Base-by-base conservation (phyloP, 2,329 filamentous ascomycete genomes). In the Zopfia rhizophila region DNA sequence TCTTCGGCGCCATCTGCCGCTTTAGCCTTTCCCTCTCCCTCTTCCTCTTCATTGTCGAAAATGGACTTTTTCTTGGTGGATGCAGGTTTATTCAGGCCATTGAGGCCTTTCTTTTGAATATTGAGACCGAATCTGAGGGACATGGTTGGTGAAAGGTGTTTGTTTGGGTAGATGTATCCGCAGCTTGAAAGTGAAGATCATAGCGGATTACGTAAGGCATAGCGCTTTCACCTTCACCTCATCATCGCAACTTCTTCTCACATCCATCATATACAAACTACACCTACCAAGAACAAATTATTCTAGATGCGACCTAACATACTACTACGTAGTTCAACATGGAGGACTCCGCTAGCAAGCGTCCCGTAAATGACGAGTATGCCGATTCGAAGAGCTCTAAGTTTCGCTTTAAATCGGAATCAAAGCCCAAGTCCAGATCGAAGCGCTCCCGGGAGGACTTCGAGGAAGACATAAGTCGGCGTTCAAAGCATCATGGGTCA, bases 41-140 rank as follows among this genome's bases (percentile, higher is more conserved):
- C 64, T 28, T 81, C 81, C 41, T 83, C 75, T 50, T 85, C 84
- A 1, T 81, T 80, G 51, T 82, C 83, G 56, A 89, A 85, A 1
- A 69, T 45, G 43, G 61, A 55, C 43, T 65, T 67, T 45, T 57
- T 55, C 29, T 70, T 73, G 5, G 51, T 57, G 5, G 59, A 51
- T 7, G 51, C 51, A 12, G 61, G 54, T 35, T 61, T 68, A 3
- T 42, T 49, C 5, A 46, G 51, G 11, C 44, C 47, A 14, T 45
- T 55, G 10, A 51, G 30, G 8, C 53, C 32, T 68, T 87, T 89
- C 62, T 84, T 86, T 37, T 78, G 72, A 31, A 84, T 57, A 61
- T 82, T 88, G 27, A 89, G 77, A 38, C 85, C 86, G 56, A 79
- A 81, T 14, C 78, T 78, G 39, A 82, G 72, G 12, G 68, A 63